Evolutionary conservation across 1,284 basidiomycete genomes (phyloP), one percentile per base, ranked within the genome.

Genomic region (Caloboletus firmus): DNA sequence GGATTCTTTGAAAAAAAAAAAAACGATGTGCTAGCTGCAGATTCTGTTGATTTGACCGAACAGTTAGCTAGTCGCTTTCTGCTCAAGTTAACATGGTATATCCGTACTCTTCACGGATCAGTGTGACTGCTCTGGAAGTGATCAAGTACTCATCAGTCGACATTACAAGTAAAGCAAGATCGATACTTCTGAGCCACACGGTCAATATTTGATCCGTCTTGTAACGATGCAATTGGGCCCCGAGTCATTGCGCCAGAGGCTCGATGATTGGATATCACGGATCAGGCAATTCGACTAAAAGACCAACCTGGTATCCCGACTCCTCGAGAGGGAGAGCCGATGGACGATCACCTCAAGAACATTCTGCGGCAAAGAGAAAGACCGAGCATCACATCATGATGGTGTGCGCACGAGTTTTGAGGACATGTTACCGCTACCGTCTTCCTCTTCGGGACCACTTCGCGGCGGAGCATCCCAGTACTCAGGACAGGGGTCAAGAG

Each of bases 391-490:
- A 42, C 36, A 49, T 45, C 37, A 42, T 10, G 35, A 30, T 39
- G 28, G 32, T 5, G 34, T 11, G 44, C 28, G 43, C 26, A 20
- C 11, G 28, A 18, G 24, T 11, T 30, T 55, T 39, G 31, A 39
- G 34, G 18, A 46, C 31, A 17, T 18, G 36, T 57, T 52, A 41
- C 41, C 45, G 40, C 48, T 52, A n/a, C 18, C 18, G 36, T n/a
- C 32, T 60, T 41, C 59, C 57, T 42, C 34, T 60, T 60, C 30
- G 6, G 41, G 60, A 20, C 28, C 3, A 30, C 58, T 63, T 61
- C 54, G 58, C 49, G 18, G 59, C 45, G 50, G 26, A 24, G 35
- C 20, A 43, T n/a, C 20, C 28, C 39, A 34, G 24, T 1, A n/a
- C 15, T 26, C 48, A 7, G 22, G 22, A 52, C 32, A 52, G 41